Percentiles rank a stretch among this genome's conserved stretches.
phyloP scores from a whole-genome alignment of 1,139 yeast genomes.

The Debaryomyces nepalensis region DNA sequence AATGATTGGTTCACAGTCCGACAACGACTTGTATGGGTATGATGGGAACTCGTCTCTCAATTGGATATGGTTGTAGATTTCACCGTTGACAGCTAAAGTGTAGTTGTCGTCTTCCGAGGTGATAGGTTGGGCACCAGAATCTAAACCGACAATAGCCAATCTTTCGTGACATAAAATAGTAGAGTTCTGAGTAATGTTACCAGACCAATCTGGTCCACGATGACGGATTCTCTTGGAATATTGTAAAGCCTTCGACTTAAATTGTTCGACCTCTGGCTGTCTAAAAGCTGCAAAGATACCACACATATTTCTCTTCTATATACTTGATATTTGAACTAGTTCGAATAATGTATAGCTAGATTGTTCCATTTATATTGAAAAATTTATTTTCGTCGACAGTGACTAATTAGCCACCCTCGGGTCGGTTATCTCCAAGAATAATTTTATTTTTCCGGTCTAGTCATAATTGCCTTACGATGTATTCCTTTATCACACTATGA shows the following conservation, averaged over 20 bases:
- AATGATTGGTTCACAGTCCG: constrained; percentile 97
- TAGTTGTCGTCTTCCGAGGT: constrained; percentile 75
- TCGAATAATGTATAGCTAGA: no score
- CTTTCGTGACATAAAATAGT: constrained; percentile 93
- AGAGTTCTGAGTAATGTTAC: constrained; percentile 76
- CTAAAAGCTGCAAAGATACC: constrained; percentile 94
- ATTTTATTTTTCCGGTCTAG: constrained; percentile 1
- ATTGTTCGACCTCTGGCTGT: constrained; percentile 77
- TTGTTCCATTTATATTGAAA: constrained; percentile 5
- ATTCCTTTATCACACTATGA: neutral
- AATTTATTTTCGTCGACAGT: constrained; percentile 11
- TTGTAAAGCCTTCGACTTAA: constrained; percentile 87
- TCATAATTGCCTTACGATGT: neutral
- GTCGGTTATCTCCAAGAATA: neutral
- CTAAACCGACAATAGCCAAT: constrained; percentile 93
- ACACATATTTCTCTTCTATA: constrained; percentile 62
- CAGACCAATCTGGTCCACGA: constrained; percentile 99
- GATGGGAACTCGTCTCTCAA: constrained; percentile 74
- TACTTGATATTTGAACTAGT: no score
- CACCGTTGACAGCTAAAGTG: constrained; percentile 91
- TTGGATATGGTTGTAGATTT: constrained; percentile 94
- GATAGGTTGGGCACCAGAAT: constrained; percentile 98
- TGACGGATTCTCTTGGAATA: constrained; percentile 92
- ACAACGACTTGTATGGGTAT: constrained; percentile 80
- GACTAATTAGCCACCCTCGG: constrained; percentile 9